Conservation (phyloP, 306 rosid species). For the Sesbania bispinosa region DNA sequence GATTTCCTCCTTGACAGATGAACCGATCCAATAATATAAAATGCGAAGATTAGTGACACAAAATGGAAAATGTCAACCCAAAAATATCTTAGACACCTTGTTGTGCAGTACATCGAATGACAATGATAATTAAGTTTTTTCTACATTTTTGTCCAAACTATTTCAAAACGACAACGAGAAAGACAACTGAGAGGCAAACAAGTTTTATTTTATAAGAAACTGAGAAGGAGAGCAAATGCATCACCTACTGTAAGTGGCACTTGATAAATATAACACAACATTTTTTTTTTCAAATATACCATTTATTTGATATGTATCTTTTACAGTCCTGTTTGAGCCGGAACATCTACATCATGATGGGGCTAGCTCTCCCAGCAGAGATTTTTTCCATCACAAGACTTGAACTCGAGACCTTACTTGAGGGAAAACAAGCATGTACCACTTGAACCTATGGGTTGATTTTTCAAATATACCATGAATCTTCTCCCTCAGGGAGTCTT, state of each 20-base stretch:
- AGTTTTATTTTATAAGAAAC: not conserved
- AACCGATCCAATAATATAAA: too few relatives aligned
- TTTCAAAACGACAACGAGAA: slow-evolving; percentile 2
- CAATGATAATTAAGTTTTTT: not conserved
- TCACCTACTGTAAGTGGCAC: not conserved
- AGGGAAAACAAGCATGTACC: too few relatives aligned
- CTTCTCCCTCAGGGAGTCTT: not conserved
- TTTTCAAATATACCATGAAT: not conserved
- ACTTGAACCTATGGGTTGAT: too few relatives aligned
- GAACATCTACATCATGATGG: too few relatives aligned
- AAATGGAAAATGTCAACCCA: not conserved
- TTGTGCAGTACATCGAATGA: not conserved
- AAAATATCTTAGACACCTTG: not conserved
- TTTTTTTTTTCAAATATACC: too few relatives aligned
- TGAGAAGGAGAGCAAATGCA: not conserved
- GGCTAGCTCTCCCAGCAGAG: too few relatives aligned
- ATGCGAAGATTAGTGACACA: too few relatives aligned
- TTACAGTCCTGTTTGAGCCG: too few relatives aligned
- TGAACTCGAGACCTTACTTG: too few relatives aligned
- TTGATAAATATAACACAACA: not conserved
- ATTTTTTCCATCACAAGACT: too few relatives aligned
- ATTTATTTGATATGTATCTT: too few relatives aligned
- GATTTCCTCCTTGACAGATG: too few relatives aligned
- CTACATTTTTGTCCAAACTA: not conserved
- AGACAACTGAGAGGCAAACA: slow-evolving; percentile 5